These are phyloP conservation scores for Penicillium egyptiacum DNA, from an alignment of 495 filamentous ascomycete species.

Conservation along the genomic window DNA sequence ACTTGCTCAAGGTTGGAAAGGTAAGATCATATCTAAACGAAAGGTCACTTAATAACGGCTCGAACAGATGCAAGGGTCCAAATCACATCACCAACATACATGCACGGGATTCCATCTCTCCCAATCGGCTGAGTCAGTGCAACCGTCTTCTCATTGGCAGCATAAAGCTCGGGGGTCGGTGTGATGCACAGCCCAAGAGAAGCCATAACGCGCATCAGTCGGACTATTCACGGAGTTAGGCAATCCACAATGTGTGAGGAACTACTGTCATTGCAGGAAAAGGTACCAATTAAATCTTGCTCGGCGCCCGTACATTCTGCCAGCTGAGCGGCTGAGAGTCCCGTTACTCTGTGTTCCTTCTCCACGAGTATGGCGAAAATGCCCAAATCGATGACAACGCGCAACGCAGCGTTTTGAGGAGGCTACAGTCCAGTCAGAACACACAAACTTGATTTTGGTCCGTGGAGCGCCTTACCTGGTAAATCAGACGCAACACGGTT, in stretches of 20 bases:
- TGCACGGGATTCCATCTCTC: conserved; percentile 39
- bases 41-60: neutral
- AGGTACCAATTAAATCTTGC: conserved; percentile 32
- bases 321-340: conserved; percentile 31
- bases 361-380: conserved; percentile 34
- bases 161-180: conserved; percentile 27
- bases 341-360: conserved; percentile 20
- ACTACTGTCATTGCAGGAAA: neutral
- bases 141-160: conserved; percentile 33
- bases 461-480: conserved; percentile 30
- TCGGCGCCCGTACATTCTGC: conserved; percentile 32
- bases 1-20: conserved; percentile 35
- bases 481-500: conserved; percentile 38
- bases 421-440: conserved; percentile 27
- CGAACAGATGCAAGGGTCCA: neutral
- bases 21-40: conserved; percentile 40
- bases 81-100: conserved; percentile 28
- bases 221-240: conserved; percentile 26
- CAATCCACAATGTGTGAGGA: conserved; percentile 4
- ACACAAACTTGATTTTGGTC: neutral
- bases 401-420: conserved; percentile 42
- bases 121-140: conserved; percentile 39
- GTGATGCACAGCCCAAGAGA: conserved; percentile 36
- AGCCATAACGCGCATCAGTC: conserved; percentile 41
- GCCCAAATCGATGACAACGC: conserved; percentile 35